phyloP scores from a whole-genome alignment of 202 grass and related monocot species.

The Schoenoplectus triqueter region DNA sequence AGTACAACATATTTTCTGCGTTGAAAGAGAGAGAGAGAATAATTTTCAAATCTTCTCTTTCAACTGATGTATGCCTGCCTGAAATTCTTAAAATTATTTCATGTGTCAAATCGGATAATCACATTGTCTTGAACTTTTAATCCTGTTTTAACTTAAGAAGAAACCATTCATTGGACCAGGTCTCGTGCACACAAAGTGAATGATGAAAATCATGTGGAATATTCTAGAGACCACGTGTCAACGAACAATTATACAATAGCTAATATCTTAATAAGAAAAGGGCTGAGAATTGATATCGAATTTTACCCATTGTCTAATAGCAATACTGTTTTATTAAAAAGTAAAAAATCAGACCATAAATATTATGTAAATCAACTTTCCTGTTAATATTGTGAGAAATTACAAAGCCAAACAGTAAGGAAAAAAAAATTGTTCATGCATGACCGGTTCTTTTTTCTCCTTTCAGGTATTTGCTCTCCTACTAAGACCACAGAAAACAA shows the following conservation, averaged over 20 bases:
- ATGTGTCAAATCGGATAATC: constrained; percentile 15
- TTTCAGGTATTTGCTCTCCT: constrained; percentile 72
- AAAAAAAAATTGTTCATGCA: background rate
- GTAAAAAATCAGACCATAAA: background rate
- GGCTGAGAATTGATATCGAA: background rate
- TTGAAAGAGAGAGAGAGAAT: background rate
- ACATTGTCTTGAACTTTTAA: constrained; percentile 9
- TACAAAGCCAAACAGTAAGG: background rate
- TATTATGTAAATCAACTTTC: background rate
- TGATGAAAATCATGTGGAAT: no score
- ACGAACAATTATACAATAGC: background rate
- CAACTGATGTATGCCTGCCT: background rate
- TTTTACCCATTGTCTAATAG: background rate
- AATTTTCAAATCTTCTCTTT: constrained; percentile 11
- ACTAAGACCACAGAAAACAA: constrained; percentile 68
- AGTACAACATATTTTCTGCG: background rate
- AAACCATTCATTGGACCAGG: background rate
- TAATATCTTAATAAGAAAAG: background rate
- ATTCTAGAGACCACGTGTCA: constrained; percentile 3
- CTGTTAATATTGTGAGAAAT: background rate
- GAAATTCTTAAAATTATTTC: background rate
- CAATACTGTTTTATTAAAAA: background rate
- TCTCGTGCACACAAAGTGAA: background rate
- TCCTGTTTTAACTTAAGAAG: background rate
- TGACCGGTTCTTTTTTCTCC: background rate